These are phyloP conservation scores for Coniella lustricola DNA, from an alignment of 2,329 filamentous ascomycete genomes.

Conservation along the genomic window DNA sequence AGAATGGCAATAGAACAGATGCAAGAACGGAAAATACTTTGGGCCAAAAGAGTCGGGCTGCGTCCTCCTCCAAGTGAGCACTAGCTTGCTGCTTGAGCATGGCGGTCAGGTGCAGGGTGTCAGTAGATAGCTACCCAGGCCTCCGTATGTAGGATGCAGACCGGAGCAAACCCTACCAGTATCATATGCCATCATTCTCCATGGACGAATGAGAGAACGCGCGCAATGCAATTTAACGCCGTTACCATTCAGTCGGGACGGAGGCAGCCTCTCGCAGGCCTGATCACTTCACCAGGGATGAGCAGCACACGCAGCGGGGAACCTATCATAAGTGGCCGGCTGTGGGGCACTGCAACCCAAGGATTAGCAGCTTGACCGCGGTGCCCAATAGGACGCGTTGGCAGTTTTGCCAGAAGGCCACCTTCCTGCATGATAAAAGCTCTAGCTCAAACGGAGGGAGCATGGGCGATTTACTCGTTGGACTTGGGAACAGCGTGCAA, in stretches of 20 bases:
- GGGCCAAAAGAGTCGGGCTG: not conserved
- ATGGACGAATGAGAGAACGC: not conserved
- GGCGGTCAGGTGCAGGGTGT: too few species aligned
- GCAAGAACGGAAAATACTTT: not conserved
- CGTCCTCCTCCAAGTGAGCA: not conserved
- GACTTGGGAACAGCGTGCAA: too few species aligned
- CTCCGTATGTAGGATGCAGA: too few species aligned
- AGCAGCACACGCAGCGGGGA: not conserved
- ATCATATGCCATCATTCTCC: not conserved
- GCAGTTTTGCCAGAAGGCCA: too few species aligned
- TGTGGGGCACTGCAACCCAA: too few species aligned
- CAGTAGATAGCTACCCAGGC: too few species aligned
- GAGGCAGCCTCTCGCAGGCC: not conserved
- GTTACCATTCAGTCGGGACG: slow-evolving; percentile 2
- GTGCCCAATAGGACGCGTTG: too few species aligned
- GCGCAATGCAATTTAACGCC: not conserved
- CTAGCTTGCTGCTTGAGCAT: not conserved
- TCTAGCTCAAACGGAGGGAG: too few species aligned
- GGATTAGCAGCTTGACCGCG: too few species aligned
- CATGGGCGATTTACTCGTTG: too few species aligned
- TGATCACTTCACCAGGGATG: not conserved
- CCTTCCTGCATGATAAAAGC: too few species aligned
- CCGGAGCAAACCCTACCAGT: too few species aligned
- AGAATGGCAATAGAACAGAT: not conserved
- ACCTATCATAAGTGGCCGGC: not conserved